A percentile compares a stretch with the other conserved stretches of the same genome.
These are phyloP conservation scores for Neurospora cerealis DNA, from an alignment of 495 filamentous ascomycete genomes.

Conservation along the genomic window DNA sequence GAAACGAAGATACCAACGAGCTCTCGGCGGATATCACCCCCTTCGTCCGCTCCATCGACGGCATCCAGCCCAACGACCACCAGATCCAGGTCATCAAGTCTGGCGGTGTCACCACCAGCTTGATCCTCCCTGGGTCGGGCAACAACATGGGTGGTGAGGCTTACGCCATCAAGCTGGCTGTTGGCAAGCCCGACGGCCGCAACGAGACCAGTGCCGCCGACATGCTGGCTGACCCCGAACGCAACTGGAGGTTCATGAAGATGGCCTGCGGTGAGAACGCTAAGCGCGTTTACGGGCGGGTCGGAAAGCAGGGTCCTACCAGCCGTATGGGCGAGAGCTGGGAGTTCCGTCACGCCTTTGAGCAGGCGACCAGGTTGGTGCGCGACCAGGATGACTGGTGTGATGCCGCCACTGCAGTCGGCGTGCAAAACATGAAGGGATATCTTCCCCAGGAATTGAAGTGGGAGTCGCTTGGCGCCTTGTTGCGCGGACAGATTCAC, in stretches of 20 bases:
- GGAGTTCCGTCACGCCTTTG: slow-evolving; percentile 53
- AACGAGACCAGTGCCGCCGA: slow-evolving; percentile 42
- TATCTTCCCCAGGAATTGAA: slow-evolving; percentile 45
- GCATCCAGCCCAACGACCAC: slow-evolving; percentile 37
- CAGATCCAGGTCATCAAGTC: slow-evolving; percentile 53
- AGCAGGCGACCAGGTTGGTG: slow-evolving; percentile 40
- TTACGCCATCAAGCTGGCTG: slow-evolving; percentile 50
- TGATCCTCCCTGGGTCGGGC: slow-evolving; percentile 53
- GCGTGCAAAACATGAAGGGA: slow-evolving; percentile 26
- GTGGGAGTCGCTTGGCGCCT: slow-evolving; percentile 48
- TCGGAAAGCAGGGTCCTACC: slow-evolving; percentile 29
- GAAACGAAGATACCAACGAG: slow-evolving; percentile 44
- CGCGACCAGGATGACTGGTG: slow-evolving; percentile 53
- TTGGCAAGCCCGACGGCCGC: slow-evolving; percentile 36
- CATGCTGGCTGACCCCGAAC: slow-evolving; percentile 39
- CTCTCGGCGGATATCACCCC: slow-evolving; percentile 43
- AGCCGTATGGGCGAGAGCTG: slow-evolving; percentile 51
- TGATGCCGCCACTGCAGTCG: slow-evolving; percentile 32
- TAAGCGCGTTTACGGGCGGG: slow-evolving; percentile 40
- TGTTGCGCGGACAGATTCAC: slow-evolving; percentile 49
- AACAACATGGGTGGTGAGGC: slow-evolving; percentile 64
- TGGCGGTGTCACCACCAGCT: slow-evolving; percentile 55
- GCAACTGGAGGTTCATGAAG: slow-evolving; percentile 52
- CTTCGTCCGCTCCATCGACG: slow-evolving; percentile 49
- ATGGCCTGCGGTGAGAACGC: slow-evolving; percentile 66